phyloP scores from a whole-genome alignment of 2,329 filamentous ascomycete genomes.

The Ophiostoma quercus region DNA sequence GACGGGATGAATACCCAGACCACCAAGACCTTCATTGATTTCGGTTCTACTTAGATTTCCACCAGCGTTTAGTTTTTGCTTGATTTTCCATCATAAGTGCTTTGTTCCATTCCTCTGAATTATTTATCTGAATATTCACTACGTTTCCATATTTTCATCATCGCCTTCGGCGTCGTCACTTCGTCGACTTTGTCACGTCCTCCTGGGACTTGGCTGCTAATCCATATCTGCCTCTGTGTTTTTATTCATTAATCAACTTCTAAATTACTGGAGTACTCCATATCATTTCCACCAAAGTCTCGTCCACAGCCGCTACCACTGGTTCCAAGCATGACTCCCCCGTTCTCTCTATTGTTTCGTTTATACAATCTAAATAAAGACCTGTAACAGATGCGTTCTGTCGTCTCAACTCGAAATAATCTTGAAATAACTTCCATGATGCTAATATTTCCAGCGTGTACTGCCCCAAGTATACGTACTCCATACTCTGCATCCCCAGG shows the following conservation, averaged over 20 bases:
- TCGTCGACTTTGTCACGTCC: neutral
- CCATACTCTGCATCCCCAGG: neutral
- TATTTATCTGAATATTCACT: neutral
- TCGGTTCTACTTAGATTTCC: neutral
- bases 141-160: neutral
- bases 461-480: neutral
- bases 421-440: neutral
- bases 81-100: neutral
- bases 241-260: neutral
- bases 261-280: neutral
- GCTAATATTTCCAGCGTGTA: neutral
- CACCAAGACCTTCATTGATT: neutral
- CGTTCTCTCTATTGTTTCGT: neutral
- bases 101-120: neutral
- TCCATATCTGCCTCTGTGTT: neutral
- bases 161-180: neutral
- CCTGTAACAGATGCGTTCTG: neutral
- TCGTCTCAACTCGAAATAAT: neutral
- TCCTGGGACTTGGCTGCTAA: neutral
- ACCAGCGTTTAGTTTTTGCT: neutral
- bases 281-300: neutral
- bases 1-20: neutral
- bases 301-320: neutral
- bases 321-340: neutral
- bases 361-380: constrained; percentile 1